Percentiles rank a stretch among this genome's conserved stretches.
phyloP scores from a whole-genome alignment of 2,329 filamentous ascomycete genomes.

The Paecilomyces sp. region DNA sequence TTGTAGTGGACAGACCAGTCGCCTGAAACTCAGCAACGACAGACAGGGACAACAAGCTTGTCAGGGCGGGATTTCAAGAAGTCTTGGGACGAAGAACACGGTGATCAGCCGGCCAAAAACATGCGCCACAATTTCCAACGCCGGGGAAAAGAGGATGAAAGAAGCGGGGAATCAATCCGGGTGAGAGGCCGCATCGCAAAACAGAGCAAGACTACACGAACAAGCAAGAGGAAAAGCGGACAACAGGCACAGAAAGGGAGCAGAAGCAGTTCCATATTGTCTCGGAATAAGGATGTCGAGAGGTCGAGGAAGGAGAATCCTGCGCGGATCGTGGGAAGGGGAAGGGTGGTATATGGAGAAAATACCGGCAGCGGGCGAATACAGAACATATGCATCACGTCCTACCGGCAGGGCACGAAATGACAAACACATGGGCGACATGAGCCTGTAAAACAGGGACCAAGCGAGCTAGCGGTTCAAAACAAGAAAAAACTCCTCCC shows the following conservation, averaged over 20 bases:
- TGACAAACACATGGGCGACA: not conserved
- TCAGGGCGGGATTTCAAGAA: conserved; percentile 1
- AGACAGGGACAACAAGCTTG: not conserved
- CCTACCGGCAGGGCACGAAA: not conserved
- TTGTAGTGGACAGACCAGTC: not conserved
- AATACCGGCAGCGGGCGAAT: not conserved
- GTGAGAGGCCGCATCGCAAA: conserved; percentile 6
- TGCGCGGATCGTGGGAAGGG: not conserved
- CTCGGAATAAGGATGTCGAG: not conserved
- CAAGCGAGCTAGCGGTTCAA: not conserved
- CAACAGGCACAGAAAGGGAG: not conserved
- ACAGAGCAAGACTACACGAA: conserved; percentile 15
- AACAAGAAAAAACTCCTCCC: not conserved
- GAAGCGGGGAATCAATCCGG: not conserved
- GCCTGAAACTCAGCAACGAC: not conserved
- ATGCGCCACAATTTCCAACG: conserved; percentile 33
- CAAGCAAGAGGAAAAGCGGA: conserved; percentile 5
- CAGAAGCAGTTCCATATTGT: not conserved
- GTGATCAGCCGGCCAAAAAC: conserved; percentile 24
- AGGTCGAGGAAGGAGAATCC: conserved; percentile 1
- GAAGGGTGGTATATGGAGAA: not conserved
- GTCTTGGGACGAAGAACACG: conserved; percentile 8
- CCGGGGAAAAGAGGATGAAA: conserved; percentile 25
- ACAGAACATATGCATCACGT: conserved; percentile 1
- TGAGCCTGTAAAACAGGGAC: not conserved